Evolutionary conservation across 371 early-diverging fungal species (phyloP).

Genomic region (Lichtheimia ornata): DNA sequence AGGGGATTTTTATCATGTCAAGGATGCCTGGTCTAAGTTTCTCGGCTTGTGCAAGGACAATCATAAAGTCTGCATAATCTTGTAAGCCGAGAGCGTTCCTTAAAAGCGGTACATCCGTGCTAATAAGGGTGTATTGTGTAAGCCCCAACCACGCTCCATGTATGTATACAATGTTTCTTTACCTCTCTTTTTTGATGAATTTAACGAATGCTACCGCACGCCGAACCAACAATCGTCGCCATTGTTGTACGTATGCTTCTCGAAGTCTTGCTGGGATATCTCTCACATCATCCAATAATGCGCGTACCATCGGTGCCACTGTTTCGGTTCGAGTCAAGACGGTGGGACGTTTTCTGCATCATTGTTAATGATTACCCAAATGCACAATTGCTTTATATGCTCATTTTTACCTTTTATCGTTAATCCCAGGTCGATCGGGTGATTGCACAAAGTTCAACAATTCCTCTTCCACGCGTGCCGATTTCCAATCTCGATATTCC

Average conservation of each 20-base stretch:
- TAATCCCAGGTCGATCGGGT: neutral
- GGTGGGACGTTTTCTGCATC: slow-evolving; percentile 10
- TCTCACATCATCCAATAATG: slow-evolving; percentile 47
- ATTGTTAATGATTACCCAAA: neutral
- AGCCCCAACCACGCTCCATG: neutral
- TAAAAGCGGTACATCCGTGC: slow-evolving; percentile 7
- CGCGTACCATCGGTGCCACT: slow-evolving; percentile 57
- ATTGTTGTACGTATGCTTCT: slow-evolving; percentile 59
- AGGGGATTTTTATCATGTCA: slow-evolving; percentile 11
- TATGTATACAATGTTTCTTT: slow-evolving; percentile 6
- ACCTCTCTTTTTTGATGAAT: slow-evolving; percentile 55
- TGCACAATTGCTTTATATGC: neutral
- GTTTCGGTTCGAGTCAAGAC: slow-evolving; percentile 41
- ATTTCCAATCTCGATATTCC: slow-evolving; percentile 31
- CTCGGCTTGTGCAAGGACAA: slow-evolving; percentile 60
- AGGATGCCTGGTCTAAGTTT: slow-evolving; percentile 53
- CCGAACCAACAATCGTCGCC: slow-evolving; percentile 51
- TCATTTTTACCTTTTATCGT: slow-evolving; percentile 11
- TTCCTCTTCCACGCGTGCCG: slow-evolving; percentile 32
- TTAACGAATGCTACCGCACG: slow-evolving; percentile 52
- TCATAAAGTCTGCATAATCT: slow-evolving; percentile 41
- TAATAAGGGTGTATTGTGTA: neutral
- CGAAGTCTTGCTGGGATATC: slow-evolving; percentile 50
- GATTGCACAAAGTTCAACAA: slow-evolving; percentile 7
- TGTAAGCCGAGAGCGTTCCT: slow-evolving; percentile 36